A percentile compares a stretch with the other conserved stretches of the same genome.
phyloP scores from a whole-genome alignment of 2,329 filamentous ascomycete species.

The Aureobasidium sp. region DNA sequence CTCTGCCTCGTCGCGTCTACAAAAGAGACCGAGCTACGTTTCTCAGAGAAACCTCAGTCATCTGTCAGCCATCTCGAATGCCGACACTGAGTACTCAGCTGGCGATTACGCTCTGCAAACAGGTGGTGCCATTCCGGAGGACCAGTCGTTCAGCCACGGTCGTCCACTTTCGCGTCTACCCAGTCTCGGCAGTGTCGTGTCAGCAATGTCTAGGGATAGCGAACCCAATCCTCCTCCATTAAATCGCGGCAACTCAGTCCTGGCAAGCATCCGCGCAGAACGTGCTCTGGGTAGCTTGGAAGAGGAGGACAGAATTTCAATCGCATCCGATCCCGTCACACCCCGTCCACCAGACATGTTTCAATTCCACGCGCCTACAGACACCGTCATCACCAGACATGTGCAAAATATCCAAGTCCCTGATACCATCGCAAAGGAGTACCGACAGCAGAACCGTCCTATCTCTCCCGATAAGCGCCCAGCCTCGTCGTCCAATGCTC shows the following conservation, averaged over 20 bases:
- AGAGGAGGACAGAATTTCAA: conserved; percentile 61
- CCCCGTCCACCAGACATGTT: conserved; percentile 65
- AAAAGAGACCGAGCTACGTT: conserved; percentile 61
- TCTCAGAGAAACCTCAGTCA: conserved; percentile 61
- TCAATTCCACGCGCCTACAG: conserved; percentile 65
- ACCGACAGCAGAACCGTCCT: conserved; percentile 77
- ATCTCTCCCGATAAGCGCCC: conserved; percentile 65
- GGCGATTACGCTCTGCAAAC: conserved; percentile 83
- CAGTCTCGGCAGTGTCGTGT: conserved; percentile 91
- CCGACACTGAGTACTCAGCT: conserved; percentile 58
- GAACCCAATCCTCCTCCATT: conserved; percentile 36
- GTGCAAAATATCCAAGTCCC: conserved; percentile 93
- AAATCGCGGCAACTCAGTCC: conserved; percentile 34
- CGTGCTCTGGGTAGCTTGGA: conserved; percentile 48
- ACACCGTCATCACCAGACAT: conserved; percentile 89
- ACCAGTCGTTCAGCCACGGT: conserved; percentile 31
- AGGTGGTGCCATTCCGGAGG: conserved; percentile 73
- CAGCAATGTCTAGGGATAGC: conserved; percentile 68
- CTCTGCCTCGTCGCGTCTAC: conserved; percentile 29
- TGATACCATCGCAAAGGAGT: conserved; percentile 87
- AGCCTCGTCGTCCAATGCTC: conserved; percentile 37
- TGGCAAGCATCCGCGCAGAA: conserved; percentile 39
- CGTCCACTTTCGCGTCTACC: conserved; percentile 74
- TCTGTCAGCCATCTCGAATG: conserved; percentile 68
- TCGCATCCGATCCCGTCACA: conserved; percentile 66